These are phyloP conservation scores for Lentinus brumalis DNA, from an alignment of 768 basidiomycete genomes.

Conservation along the genomic window DNA sequence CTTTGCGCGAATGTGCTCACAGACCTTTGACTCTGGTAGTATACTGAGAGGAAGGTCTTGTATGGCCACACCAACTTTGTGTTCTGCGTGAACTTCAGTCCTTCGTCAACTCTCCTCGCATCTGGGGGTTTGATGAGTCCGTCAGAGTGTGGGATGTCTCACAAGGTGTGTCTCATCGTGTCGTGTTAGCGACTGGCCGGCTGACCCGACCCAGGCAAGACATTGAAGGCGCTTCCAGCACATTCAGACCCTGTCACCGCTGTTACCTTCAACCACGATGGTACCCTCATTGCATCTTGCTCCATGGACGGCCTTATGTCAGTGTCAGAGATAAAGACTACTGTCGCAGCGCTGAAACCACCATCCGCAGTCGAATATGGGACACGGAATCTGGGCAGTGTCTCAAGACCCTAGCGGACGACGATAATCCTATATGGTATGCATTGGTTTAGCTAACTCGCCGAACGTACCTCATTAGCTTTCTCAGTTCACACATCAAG, in stretches of 20 bases:
- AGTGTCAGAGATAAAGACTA: constrained; percentile 30
- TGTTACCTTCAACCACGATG: constrained; percentile 92
- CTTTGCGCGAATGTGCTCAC: background rate
- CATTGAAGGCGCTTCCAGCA: constrained; percentile 87
- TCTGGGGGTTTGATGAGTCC: constrained; percentile 97
- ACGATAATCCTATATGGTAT: constrained; percentile 92
- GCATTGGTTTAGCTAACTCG: constrained; percentile 16
- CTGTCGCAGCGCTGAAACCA: background rate
- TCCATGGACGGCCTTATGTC: constrained; percentile 98
- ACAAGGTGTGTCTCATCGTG: constrained; percentile 54
- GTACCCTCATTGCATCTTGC: constrained; percentile 91
- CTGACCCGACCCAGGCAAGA: constrained; percentile 55
- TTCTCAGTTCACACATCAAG: constrained; percentile 73
- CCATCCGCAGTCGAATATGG: constrained; percentile 82
- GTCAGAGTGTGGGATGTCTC: constrained; percentile 97
- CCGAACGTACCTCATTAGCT: background rate
- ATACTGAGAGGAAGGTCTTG: constrained; percentile 67
- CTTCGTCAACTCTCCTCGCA: constrained; percentile 85
- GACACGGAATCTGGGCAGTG: constrained; percentile 97
- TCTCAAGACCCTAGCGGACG: constrained; percentile 94
- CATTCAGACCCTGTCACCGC: constrained; percentile 98
- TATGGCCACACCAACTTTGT: constrained; percentile 92
- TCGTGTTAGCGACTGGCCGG: background rate
- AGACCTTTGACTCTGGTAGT: constrained; percentile 19
- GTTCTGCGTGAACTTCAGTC: constrained; percentile 92